A percentile compares a stretch with the other conserved stretches of the same genome.
Conservation (phyloP, 2,329 filamentous ascomycete genomes). For the Stagonosporopsis cucurbitacearum region DNA sequence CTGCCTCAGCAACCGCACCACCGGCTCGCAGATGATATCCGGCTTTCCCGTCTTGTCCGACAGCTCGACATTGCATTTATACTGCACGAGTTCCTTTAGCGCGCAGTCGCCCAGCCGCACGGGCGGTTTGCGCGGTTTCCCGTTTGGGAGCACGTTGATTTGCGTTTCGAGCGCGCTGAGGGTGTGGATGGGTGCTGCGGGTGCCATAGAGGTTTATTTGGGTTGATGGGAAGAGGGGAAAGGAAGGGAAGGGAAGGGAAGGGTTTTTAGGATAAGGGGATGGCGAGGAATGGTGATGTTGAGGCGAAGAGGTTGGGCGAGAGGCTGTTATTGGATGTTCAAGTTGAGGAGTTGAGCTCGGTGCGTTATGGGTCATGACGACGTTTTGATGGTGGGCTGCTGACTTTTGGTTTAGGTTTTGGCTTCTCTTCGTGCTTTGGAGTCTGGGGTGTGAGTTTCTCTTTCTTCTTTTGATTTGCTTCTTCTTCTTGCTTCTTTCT, state of each 20-base stretch:
- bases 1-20: slow-evolving; percentile 65
- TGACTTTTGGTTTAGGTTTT: slow-evolving; percentile 46
- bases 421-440: slow-evolving; percentile 43
- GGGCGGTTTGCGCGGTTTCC: slow-evolving; percentile 60
- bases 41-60: slow-evolving; percentile 47
- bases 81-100: slow-evolving; percentile 67
- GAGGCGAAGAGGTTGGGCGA: slow-evolving; percentile 58
- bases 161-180: slow-evolving; percentile 58
- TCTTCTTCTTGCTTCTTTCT: too few relatives aligned
- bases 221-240: slow-evolving; percentile 1
- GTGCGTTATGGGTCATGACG: slow-evolving; percentile 22
- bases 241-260: slow-evolving; percentile 3
- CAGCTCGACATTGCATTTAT: slow-evolving; percentile 63
- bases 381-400: background rate
- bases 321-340: slow-evolving; percentile 55
- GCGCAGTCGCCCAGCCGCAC: slow-evolving; percentile 62
- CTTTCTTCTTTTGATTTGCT: too few relatives aligned
- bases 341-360: slow-evolving; percentile 39
- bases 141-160: slow-evolving; percentile 60
- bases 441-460: background rate
- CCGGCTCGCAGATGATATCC: slow-evolving; percentile 60
- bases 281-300: slow-evolving; percentile 29
- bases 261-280: slow-evolving; percentile 7
- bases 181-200: slow-evolving; percentile 61
- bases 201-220: slow-evolving; percentile 57